Base-by-base conservation (phyloP, 345 rosid genomes). In the Odontarrhena argentea region DNA sequence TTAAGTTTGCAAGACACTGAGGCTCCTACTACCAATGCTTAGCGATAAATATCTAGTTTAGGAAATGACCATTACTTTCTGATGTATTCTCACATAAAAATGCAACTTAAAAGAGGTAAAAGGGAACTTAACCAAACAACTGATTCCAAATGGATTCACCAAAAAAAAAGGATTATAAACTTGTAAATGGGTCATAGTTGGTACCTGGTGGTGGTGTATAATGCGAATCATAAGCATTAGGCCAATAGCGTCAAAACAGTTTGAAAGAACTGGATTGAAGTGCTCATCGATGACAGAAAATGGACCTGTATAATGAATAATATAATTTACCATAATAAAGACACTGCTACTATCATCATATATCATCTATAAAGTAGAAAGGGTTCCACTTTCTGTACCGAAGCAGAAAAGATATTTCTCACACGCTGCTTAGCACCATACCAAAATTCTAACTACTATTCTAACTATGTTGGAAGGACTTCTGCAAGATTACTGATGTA, bases 191-290 rank as follows among this genome's bases (percentile, higher is more conserved):
- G 58, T 60, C 59, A 49, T 42, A 5, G 37, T 41, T 70, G 37
- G 77, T 74, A 94, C 99, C 99, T 88, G 99, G 73, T 94, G 97
- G 48, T 86, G 93, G 83, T 88, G 90, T 81, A 90, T 81, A 76
- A 94, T 87, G 67, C 91, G 89, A 77, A 94, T 94, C 99, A 94
- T 91, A 65, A 94, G 91, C 97, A 88, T 91, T 66, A 94, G 80
- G 37, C 99, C 97, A 43, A 94, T 94, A 59, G 99, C 99, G 79
- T 94, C 97, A 77, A 84, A 94, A 75, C 85, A 88, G 80, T 88
- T 88, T 58, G 95, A 88, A 52, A 94, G 87, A 63, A 91, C 79
- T 35, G 88, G 77, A 81, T 76, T 86, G 76, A 94, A 87, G 81
- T 94, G 97, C 63, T 94, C 97, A 55, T 91, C 97, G 32, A 94